Conservation (phyloP, 192 early-diverging fungal species). For the Coemansia sp. region DNA sequence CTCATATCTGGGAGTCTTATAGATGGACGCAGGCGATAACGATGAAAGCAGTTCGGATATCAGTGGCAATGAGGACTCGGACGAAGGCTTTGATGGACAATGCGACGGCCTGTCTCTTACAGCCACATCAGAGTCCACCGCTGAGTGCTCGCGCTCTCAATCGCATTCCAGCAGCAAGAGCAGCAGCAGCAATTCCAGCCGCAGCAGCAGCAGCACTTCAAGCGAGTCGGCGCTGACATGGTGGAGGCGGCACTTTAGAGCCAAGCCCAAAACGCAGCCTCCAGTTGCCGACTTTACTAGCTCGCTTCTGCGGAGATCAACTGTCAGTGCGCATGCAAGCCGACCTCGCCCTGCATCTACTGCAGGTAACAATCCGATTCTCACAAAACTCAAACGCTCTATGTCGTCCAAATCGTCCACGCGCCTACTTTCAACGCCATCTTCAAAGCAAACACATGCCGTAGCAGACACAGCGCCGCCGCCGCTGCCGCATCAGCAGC, state of each 20-base stretch:
- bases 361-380: slow-evolving; percentile 1
- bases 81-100: slow-evolving; percentile 43
- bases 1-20: too few relatives aligned
- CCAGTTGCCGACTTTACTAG: background rate
- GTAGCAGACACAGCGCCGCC: background rate
- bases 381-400: slow-evolving; percentile 35
- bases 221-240: slow-evolving; percentile 37
- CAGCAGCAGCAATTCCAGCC: slow-evolving; percentile 26
- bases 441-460: slow-evolving; percentile 8
- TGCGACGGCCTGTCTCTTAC: slow-evolving; percentile 17
- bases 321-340: slow-evolving; percentile 3
- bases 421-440: background rate
- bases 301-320: slow-evolving; percentile 10
- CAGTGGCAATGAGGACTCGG: slow-evolving; percentile 17
- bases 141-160: slow-evolving; percentile 42
- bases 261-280: slow-evolving; percentile 7
- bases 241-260: slow-evolving; percentile 37
- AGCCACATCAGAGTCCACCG: slow-evolving; percentile 29
- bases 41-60: slow-evolving; percentile 21
- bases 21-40: background rate
- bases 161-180: slow-evolving; percentile 36
- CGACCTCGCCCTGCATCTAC: background rate
- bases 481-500: too few relatives aligned
- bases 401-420: slow-evolving; percentile 26
- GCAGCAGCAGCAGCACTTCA: slow-evolving; percentile 24